Base-by-base conservation (phyloP, 2,329 filamentous ascomycete genomes). In the Neonectria magnoliae region DNA sequence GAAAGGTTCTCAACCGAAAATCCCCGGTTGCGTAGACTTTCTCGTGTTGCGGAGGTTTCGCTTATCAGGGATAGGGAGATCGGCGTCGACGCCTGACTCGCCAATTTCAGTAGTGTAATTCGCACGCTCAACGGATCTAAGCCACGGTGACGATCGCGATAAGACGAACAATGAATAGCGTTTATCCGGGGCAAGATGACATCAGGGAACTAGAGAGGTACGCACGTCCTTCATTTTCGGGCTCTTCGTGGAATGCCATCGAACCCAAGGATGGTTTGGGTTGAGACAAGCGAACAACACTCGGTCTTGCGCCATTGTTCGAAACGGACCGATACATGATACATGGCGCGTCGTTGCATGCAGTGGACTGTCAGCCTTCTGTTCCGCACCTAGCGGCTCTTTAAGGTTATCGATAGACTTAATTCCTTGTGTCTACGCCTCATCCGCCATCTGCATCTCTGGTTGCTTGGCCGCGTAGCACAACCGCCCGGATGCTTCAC, bases 321-420 rank as follows among this genome's bases (percentile, higher is more conserved):
- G 9, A 41, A 42, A 55, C 51, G 51, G 50, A 56, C 61, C 56
- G 61, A 63, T 52, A 50, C 6, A 20, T 31, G 13, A 25, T 50
- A n/a, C 45, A 29, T 27, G 25, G 25, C 25, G 22, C 45, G 33
- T 44, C 25, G 29, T 22, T 33, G 25, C 14, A 22, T 36, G 36
- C 44, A 48, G 38, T 27, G 31, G 18, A 47, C 31, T 44, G 50
- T 48, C 54, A 42, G 51, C 10, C 41, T 44, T 41, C 41, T 44
- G 33, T 36, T 20, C 29, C 48, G 29, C 48, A 33, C 14, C n/a
- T 51, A 18, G 48, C 16, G 29, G 44, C n/a, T 18, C 18, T 56
- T 70, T 69, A 73, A 73, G 69, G 60, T 72, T 73, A 55, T 57
- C 51, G 68, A 68, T 73, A 71, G 56, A 47, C 60, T 72, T 69